Evolutionary conservation across 2,329 filamentous ascomycete species (phyloP).

Genomic region (Penicillium italicum): DNA sequence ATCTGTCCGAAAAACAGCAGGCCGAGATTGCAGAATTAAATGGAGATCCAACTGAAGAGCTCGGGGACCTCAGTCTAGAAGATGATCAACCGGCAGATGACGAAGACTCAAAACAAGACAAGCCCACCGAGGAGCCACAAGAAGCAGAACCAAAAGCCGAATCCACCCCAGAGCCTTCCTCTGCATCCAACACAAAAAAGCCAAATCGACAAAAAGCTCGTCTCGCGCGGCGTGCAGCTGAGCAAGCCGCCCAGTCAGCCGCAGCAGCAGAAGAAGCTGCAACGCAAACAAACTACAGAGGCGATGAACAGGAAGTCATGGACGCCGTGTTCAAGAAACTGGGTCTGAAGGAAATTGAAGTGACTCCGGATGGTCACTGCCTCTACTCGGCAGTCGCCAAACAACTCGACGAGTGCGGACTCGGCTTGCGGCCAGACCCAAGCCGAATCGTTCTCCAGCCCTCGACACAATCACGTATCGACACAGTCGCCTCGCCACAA

Average conservation of each 20-base stretch:
- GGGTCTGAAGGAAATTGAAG: constrained; percentile 69
- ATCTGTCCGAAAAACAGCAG: constrained; percentile 54
- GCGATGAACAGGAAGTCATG: constrained; percentile 68
- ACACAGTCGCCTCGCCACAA: constrained; percentile 37
- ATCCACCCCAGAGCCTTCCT: constrained; percentile 7
- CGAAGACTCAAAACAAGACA: constrained; percentile 9
- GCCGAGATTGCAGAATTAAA: constrained; percentile 49
- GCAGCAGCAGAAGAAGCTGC: constrained; percentile 73
- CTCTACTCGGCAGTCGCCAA: constrained; percentile 89
- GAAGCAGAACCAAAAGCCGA: not conserved
- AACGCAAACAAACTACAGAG: constrained; percentile 68
- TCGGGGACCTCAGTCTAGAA: constrained; percentile 35
- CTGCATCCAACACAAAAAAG: constrained; percentile 55
- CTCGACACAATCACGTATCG: constrained; percentile 29
- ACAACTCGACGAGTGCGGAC: constrained; percentile 59
- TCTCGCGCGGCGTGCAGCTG: constrained; percentile 81
- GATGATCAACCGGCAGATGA: constrained; percentile 22
- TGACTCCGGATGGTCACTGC: constrained; percentile 90
- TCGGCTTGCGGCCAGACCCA: constrained; percentile 39
- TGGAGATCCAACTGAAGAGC: constrained; percentile 29
- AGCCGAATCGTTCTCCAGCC: constrained; percentile 32
- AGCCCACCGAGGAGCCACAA: constrained; percentile 3
- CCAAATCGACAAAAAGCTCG: constrained; percentile 89
- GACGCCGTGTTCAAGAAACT: constrained; percentile 60
- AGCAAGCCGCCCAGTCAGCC: constrained; percentile 66